A percentile compares a stretch with the other conserved stretches of the same genome.
These are phyloP conservation scores for Dactylellina drechsleri DNA, from an alignment of 2,329 filamentous ascomycete genomes.

Conservation along the genomic window DNA sequence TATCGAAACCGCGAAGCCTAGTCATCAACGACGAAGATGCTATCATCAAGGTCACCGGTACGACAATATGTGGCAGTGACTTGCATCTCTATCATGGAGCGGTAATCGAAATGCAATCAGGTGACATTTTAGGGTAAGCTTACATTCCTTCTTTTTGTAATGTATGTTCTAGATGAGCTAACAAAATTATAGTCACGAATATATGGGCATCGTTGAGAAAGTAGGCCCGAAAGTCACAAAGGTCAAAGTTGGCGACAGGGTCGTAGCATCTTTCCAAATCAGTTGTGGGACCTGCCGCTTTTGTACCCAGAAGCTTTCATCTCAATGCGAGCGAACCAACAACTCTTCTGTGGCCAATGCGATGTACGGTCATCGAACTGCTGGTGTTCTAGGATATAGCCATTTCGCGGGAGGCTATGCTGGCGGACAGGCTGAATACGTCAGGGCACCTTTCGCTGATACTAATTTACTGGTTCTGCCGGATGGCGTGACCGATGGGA, in stretches of 20 bases:
- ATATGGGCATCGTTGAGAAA: constrained; percentile 66
- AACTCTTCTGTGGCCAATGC: constrained; percentile 75
- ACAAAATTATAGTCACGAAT: constrained; percentile 63
- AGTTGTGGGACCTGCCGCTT: constrained; percentile 73
- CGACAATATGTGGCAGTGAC: constrained; percentile 69
- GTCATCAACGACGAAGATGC: constrained; percentile 59
- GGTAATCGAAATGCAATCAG: constrained; percentile 70
- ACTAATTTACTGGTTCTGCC: constrained; percentile 84
- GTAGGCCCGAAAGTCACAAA: constrained; percentile 69
- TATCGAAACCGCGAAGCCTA: constrained; percentile 61
- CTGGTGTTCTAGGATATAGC: constrained; percentile 68
- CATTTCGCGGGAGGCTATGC: constrained; percentile 86
- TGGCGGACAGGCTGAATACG: constrained; percentile 87
- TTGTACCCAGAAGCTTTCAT: constrained; percentile 80
- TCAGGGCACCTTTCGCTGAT: constrained; percentile 81
- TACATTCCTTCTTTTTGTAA: background rate
- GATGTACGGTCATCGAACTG: constrained; percentile 81
- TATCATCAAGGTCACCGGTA: constrained; percentile 59
- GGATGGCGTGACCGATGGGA: constrained; percentile 82
- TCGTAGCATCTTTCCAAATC: constrained; percentile 88
- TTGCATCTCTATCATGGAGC: constrained; percentile 69
- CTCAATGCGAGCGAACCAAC: constrained; percentile 83
- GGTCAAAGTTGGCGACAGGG: constrained; percentile 72
- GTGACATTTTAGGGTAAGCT: constrained; percentile 72
- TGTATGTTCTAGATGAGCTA: background rate